Base-by-base conservation (phyloP, 2,329 filamentous ascomycete genomes). In the Hypoxylon sp. region DNA sequence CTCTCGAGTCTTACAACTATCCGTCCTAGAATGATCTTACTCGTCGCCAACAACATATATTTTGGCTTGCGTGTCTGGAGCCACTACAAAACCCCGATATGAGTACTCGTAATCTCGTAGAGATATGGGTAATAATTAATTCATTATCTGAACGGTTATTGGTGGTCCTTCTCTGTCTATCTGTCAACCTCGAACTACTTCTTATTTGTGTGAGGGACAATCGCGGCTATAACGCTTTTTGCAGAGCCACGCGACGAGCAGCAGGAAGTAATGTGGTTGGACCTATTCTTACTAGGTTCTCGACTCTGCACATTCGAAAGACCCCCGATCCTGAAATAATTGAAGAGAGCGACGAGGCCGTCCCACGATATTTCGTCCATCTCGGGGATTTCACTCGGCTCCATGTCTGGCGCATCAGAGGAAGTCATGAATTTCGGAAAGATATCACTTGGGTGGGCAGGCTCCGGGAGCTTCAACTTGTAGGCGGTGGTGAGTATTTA, bases 381-480 rank as follows among this genome's bases (percentile, higher is more conserved):
- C 14, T 56, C 5, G 38, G 48, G 28, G 46, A 53, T 17, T 5
- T 69, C 46, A 45, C 23, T n/a, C 41, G 49, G 10, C 55, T 69
- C 21, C 60, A 64, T 41, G 5, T 62, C 45, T 52, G 48, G 56
- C 52, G 50, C 9, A 10, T 45, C 0, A 5, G 2, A 5, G 53
- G 60, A 14, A 6, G 11, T 23, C 21, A 52, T 41, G 2, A 17
- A 21, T 55, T 56, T 21, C 13, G 28, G 11, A 34, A 14, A 3
- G 7, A 60, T 36, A 2, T 46, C 5, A 30, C 25, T 5, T 68
- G 45, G 43, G 21, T 60, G 1, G 1, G 2, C 2, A 34, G 17
- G 11, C 19, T 70, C 11, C 36, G 23, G 23, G 68, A 70, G 34
- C 30, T 70, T 5, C 63, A 51, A n/a, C 19, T 70, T 17, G 34